Conservation (phyloP, 495 filamentous ascomycete species). For the Hypomontagnella submonticulosa region DNA sequence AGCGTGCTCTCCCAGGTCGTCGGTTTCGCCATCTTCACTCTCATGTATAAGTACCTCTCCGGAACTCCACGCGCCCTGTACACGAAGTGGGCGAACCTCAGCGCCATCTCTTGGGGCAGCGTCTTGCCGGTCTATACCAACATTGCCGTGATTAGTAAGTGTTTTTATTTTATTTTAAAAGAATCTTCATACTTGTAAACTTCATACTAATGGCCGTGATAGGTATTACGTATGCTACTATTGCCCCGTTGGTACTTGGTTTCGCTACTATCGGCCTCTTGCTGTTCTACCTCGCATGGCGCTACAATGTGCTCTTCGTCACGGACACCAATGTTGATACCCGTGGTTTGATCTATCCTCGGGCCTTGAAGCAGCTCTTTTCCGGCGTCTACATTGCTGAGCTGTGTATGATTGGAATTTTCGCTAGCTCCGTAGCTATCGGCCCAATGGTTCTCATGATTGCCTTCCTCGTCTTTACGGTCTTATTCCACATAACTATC, state of each 20-base stretch:
- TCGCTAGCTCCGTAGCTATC: constrained; percentile 74
- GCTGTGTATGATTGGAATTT: constrained; percentile 89
- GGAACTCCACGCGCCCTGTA: constrained; percentile 68
- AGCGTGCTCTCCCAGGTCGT: constrained; percentile 79
- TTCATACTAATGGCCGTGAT: constrained; percentile 26
- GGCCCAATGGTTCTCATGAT: constrained; percentile 89
- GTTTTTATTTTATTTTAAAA: no score
- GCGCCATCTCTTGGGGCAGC: constrained; percentile 85
- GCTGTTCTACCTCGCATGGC: constrained; percentile 92
- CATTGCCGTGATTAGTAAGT: constrained; percentile 81
- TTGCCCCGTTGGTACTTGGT: constrained; percentile 88
- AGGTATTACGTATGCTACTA: constrained; percentile 89
- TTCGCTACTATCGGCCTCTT: constrained; percentile 86
- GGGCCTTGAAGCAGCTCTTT: constrained; percentile 91
- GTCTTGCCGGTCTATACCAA: constrained; percentile 88
- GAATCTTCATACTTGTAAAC: not conserved
- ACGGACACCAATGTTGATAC: constrained; percentile 88
- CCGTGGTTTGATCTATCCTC: constrained; percentile 86
- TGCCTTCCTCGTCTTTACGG: constrained; percentile 79
- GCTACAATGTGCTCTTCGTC: constrained; percentile 95
- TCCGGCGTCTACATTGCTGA: constrained; percentile 87
- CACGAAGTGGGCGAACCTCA: constrained; percentile 68
- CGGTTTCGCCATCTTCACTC: constrained; percentile 78
- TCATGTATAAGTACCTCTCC: constrained; percentile 75
- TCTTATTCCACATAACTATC: constrained; percentile 85